Evolutionary conservation across 2,329 filamentous ascomycete genomes (phyloP), one percentile per base, ranked within the genome.

Genomic region (Fusarium setosum): DNA sequence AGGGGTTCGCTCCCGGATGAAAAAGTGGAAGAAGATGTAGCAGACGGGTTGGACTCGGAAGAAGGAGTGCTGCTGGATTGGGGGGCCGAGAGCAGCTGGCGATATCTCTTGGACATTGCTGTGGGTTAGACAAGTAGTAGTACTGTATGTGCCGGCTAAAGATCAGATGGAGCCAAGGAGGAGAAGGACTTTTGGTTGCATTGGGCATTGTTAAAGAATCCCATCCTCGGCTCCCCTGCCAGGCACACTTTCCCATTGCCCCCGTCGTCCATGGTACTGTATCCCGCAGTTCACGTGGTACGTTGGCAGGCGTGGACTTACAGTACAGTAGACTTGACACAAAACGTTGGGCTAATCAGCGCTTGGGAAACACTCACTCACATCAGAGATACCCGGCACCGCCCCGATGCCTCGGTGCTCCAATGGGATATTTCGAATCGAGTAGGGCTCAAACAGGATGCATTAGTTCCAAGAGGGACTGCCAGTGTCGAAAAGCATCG

Each of bases 31-130:
- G 63, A 67, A 13, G 63, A 67, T 12, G 52, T 54, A 15, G 17
- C 51, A 24, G 55, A 54, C 4, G 51, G 48, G 13, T 49, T 44
- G 13, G 59, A 50, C 17, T 34, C 17, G 51, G 59, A 10, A 61
- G 17, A 32, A 48, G 59, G 7, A 3, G 26, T 29, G 26, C 6
- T 8, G 4, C 12, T 12, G 12, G 26, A 29, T 12, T 29, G 26
- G 12, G 26, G 26, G 12, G 26, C 26, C 26, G 26, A 29, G 26
- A 66, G 53, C 26, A 60, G 41, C 15, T 66, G 53, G 11, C 58
- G 58, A 40, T 66, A 63, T 42, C 62, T 59, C 29, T 66, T 63
- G 15, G 62, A 66, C 62, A 66, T 66, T 40, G 23, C 45, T 38
- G 37, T 17, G 18, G 53, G 18, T 40, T 21, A 20, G 38, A n/a